phyloP scores from a whole-genome alignment of 2,329 filamentous ascomycete genomes.

The Pezicula neosporulosa region DNA sequence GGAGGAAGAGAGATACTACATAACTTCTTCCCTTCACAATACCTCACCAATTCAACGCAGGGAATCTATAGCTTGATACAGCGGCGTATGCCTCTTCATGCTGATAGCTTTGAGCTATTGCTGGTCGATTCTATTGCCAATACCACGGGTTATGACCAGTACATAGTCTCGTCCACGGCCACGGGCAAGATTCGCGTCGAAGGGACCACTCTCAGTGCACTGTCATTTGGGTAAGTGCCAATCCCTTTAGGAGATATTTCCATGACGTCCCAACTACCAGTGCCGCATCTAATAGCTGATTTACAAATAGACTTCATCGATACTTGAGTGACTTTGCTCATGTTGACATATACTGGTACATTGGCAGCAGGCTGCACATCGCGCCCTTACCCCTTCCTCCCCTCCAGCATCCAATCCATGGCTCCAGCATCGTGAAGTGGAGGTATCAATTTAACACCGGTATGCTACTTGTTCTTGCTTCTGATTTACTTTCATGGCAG shows the following conservation, averaged over 20 bases:
- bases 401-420: constrained; percentile 30
- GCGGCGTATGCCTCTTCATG: too few relatives aligned
- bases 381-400: constrained; percentile 27
- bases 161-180: constrained; percentile 12
- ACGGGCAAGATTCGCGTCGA: constrained; percentile 28
- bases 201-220: constrained; percentile 30
- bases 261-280: too few relatives aligned
- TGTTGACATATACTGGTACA: constrained; percentile 44
- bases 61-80: too few relatives aligned
- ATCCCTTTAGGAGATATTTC: too few relatives aligned
- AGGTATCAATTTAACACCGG: constrained; percentile 50
- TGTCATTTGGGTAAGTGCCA: constrained; percentile 28
- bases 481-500: too few relatives aligned
- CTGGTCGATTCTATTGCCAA: too few relatives aligned
- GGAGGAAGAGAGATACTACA: too few relatives aligned
- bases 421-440: constrained; percentile 39
- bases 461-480: too few relatives aligned
- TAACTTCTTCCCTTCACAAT: too few relatives aligned
- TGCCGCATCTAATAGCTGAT: not conserved
- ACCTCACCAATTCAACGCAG: too few relatives aligned
- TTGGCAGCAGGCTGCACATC: constrained; percentile 37
- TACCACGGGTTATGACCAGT: too few relatives aligned
- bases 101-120: too few relatives aligned
- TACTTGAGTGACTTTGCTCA: constrained; percentile 38
- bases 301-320: constrained; percentile 31